Evolutionary conservation across 2,329 filamentous ascomycete genomes (phyloP).

Genomic region (Fusarium sterilihyphosum): DNA sequence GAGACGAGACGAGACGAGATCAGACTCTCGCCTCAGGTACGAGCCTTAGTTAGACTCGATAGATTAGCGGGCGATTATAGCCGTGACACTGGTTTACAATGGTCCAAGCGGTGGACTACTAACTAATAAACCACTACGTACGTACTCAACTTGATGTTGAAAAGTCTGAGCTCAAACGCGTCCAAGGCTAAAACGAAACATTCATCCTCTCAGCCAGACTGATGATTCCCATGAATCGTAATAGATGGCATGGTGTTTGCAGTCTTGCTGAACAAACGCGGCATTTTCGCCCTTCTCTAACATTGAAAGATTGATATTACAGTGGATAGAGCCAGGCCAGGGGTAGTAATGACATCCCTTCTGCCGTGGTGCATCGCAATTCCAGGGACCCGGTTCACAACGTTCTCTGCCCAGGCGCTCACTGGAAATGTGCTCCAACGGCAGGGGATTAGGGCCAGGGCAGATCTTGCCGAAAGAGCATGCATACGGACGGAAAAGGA

Average conservation of each 20-base stretch:
- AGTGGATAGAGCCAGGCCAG: neutral
- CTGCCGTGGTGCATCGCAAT: constrained; percentile 7
- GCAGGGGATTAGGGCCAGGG: constrained; percentile 23
- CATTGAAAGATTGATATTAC: neutral
- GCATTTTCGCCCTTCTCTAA: neutral
- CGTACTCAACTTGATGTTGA: neutral
- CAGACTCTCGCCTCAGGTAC: constrained; percentile 14
- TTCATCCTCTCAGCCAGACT: neutral
- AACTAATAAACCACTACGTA: neutral
- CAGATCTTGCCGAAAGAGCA: constrained; percentile 12
- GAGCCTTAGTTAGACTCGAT: neutral
- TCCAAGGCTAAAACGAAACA: neutral
- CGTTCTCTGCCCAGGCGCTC: neutral
- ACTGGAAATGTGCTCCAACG: neutral
- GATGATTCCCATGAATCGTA: neutral
- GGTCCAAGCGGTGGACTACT: constrained; percentile 8
- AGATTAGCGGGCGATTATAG: constrained; percentile 14
- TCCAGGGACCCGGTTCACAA: constrained; percentile 30
- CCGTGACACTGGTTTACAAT: constrained; percentile 5
- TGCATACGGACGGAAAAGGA: neutral
- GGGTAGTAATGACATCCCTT: neutral
- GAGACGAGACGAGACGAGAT: neutral
- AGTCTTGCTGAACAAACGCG: neutral
- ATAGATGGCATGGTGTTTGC: neutral
- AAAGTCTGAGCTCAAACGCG: neutral